Base-by-base conservation (phyloP, 176 grass and related monocot species). In the Rhynchospora breviuscula region DNA sequence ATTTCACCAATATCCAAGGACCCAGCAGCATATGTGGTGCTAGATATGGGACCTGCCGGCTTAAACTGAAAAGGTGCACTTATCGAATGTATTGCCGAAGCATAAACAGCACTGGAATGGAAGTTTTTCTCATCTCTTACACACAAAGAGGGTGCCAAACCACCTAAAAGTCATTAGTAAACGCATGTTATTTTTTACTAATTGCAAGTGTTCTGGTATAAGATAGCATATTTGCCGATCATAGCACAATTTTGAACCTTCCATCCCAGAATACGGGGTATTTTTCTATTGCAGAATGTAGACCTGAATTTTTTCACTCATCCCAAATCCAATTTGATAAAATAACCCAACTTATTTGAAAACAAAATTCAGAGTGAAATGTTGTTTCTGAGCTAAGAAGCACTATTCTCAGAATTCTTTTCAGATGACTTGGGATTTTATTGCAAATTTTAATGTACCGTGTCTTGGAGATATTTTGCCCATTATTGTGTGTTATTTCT, bases 71-170 rank as follows among this genome's bases (percentile, higher is more conserved):
- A 90, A 81, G 93, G 93, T 67, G 93, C 57, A 69, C 89, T 89
- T 44, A 99, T 56, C 35, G 91, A 91, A 63, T 99, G 91, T 81
- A 99, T 90, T 80, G 93, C 87, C 67, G 96, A 87, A 59, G 96
- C 89, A 85, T 83, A 99, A 67, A 95, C 75, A 58, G 93, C 96
- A 89, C 96, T 90, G 6, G 86, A 90, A 63, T 99, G 88, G 86
- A 93, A 99, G 10, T 67, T 81, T 68, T 93, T 95, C 25, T 86
- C 84, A 87, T 99, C 93, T 86, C 93, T 82, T 81, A 95, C 77
- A 81, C 47, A 85, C 54, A 94, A 86, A 35, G 86, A 86, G 67
- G 87, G 65, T 45, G 90, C 90, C 58, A 95, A 35, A 57, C 63
- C 87, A 83, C 92, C 95, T 94, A 29, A 89, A 21, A 54, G 6